phyloP scores from a whole-genome alignment of 1,284 basidiomycete species.

The Macrocystidia cucumis region DNA sequence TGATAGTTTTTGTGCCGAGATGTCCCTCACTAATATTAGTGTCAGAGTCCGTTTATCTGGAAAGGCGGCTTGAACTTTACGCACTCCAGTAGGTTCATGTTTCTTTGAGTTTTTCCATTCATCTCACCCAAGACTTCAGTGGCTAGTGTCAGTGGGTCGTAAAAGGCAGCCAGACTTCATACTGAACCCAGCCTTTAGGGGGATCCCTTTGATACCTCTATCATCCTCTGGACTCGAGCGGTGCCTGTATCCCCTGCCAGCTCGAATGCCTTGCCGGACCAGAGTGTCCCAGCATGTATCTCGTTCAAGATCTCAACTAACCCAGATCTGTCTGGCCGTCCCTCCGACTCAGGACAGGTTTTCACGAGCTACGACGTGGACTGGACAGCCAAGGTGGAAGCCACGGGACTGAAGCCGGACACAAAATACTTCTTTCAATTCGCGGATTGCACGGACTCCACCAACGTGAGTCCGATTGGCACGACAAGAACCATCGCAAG shows the following conservation, averaged over 20 bases:
- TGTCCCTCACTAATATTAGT: constrained; percentile 1
- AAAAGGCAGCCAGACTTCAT: constrained; percentile 7
- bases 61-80: constrained; percentile 48
- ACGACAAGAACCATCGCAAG: constrained; percentile 40
- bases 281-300: constrained; percentile 52
- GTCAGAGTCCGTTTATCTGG: constrained; percentile 43
- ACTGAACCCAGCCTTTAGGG: constrained; percentile 23
- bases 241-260: constrained; percentile 29
- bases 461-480: constrained; percentile 38
- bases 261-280: constrained; percentile 29
- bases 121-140: constrained; percentile 17
- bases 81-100: constrained; percentile 32
- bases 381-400: constrained; percentile 61
- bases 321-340: constrained; percentile 25
- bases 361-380: constrained; percentile 61
- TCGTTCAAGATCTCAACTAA: constrained; percentile 39
- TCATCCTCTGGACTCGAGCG: constrained; percentile 58
- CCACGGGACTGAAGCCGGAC: constrained; percentile 41
- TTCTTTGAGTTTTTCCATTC: background rate
- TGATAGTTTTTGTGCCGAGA: no score
- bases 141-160: constrained; percentile 23
- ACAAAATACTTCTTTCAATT: constrained; percentile 58
- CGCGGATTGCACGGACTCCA: constrained; percentile 44
- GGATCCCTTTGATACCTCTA: constrained; percentile 52
- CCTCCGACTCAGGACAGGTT: constrained; percentile 40